Base-by-base conservation (phyloP, 306 rosid species). In the Abrus pulchellus region DNA sequence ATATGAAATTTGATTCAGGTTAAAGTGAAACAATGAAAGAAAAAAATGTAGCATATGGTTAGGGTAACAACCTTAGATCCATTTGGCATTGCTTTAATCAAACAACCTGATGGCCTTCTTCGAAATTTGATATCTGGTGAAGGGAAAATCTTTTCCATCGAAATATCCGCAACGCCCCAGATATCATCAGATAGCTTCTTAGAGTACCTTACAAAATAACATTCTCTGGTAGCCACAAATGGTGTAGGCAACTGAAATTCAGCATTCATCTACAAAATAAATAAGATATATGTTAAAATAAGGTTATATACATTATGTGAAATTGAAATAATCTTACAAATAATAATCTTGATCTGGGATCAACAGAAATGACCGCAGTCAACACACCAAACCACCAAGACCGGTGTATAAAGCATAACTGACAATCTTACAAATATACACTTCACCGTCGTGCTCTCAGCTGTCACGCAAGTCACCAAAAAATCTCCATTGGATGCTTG, bases 61-160 rank as follows among this genome's bases (percentile, higher is more conserved):
- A 8, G 2, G 20, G 1, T 5, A 63, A 9, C 0, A 27, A 87
- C 90, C 90, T 79, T 72, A 28, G 83, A 78, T 41, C 85, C 85
- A 49, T 76, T 11, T 6, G 77, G 71, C 80, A 73, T 54, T 50
- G 61, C 57, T 41, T 47, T 33, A 12, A 88, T 84, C 34, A 86
- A 60, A 66, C 92, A 88, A n/a, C 92, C 90, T 2, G 92, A 88
- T 7, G 90, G 90, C 27, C 68, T 71, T 76, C 85, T 76, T 49
- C 72, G 79, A 38, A 71, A 76, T 7, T 10, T 54, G 12, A 7
- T 29, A 1, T 75, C 47, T 13, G 87, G 85, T 47, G 7, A 32
- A 10, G 80, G 76, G 33, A 84, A 72, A 63, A 75, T 5, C 5
- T 72, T 40, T 28, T 88, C 87, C 62, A 86, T 41, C 3, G 92